phyloP scores from a whole-genome alignment of 768 basidiomycete genomes.

The Kockovaella imperatae region DNA sequence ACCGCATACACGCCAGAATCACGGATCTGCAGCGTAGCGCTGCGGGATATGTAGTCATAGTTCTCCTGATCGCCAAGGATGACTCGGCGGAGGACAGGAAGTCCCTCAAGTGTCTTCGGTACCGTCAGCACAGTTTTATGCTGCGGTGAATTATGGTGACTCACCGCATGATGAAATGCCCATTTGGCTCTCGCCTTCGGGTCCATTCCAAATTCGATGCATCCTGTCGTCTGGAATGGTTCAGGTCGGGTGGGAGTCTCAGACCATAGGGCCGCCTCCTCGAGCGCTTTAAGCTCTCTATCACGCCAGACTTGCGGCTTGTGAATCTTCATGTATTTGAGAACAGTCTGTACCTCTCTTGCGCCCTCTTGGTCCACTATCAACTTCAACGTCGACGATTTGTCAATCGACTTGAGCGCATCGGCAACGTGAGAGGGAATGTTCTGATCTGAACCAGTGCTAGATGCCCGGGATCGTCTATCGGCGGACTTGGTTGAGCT shows the following conservation, averaged over 20 bases:
- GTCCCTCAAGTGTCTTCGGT: constrained; percentile 40
- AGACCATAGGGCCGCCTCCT: constrained; percentile 30
- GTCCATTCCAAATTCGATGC: constrained; percentile 61
- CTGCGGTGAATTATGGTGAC: constrained; percentile 42
- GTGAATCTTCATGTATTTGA: constrained; percentile 56
- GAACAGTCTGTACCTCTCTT: constrained; percentile 55
- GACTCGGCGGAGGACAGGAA: constrained; percentile 64
- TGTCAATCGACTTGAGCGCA: constrained; percentile 18
- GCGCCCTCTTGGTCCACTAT: constrained; percentile 81
- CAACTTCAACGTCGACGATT: constrained; percentile 54
- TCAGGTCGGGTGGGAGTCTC: constrained; percentile 14
- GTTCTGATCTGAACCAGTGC: no score
- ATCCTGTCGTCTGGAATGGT: constrained; percentile 42
- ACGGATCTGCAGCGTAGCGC: constrained; percentile 63
- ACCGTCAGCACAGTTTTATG: neutral
- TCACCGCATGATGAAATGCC: constrained; percentile 63
- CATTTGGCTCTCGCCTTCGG: constrained; percentile 52
- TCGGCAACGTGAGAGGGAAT: neutral
- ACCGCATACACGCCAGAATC: constrained; percentile 68
- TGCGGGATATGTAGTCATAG: constrained; percentile 66
- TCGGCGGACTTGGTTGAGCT: neutral
- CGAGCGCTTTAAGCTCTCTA: constrained; percentile 17
- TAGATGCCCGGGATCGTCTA: neutral
- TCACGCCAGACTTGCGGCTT: constrained; percentile 15
- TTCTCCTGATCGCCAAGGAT: constrained; percentile 61